These are phyloP conservation scores for Camellia lanceoleosa DNA, from an alignment of 148 eudicot genomes.

Conservation along the genomic window DNA sequence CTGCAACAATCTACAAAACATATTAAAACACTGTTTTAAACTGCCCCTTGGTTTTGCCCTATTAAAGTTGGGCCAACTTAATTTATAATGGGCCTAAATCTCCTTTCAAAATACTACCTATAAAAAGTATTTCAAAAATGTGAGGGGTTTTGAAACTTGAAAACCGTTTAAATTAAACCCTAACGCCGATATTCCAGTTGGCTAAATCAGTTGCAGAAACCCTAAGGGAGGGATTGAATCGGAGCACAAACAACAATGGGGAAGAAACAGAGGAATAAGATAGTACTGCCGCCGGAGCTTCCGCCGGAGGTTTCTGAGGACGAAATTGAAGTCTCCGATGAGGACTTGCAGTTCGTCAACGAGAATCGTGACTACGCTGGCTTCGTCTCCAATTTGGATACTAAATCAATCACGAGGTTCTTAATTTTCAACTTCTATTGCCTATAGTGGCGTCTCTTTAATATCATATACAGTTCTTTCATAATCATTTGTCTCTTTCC, in stretches of 20 bases:
- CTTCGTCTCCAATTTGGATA: conserved; percentile 61
- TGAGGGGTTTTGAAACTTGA: too few relatives aligned
- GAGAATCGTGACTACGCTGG: conserved; percentile 48
- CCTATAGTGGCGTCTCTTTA: neutral
- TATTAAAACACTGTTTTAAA: too few relatives aligned
- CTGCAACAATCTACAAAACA: too few relatives aligned
- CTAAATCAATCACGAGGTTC: conserved; percentile 65
- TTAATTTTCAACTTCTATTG: neutral
- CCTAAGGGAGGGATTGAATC: too few relatives aligned
- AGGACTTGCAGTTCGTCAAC: conserved; percentile 58
- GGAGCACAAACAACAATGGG: conserved; percentile 36
- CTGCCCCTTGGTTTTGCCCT: too few relatives aligned
- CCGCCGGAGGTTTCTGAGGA: conserved; percentile 83
- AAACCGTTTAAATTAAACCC: neutral
- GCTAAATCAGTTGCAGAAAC: neutral
- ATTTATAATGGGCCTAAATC: too few relatives aligned
- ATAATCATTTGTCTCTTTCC: neutral
- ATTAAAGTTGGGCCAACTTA: too few relatives aligned
- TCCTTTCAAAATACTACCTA: too few relatives aligned
- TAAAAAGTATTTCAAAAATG: too few relatives aligned
- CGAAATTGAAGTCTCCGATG: conserved; percentile 70
- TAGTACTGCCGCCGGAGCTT: conserved; percentile 60
- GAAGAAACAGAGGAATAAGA: conserved; percentile 49
- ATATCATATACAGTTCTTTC: neutral
- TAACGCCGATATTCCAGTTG: neutral